These are phyloP conservation scores for Berberis thunbergii DNA, from an alignment of 164 flowering plant genomes.

Conservation along the genomic window DNA sequence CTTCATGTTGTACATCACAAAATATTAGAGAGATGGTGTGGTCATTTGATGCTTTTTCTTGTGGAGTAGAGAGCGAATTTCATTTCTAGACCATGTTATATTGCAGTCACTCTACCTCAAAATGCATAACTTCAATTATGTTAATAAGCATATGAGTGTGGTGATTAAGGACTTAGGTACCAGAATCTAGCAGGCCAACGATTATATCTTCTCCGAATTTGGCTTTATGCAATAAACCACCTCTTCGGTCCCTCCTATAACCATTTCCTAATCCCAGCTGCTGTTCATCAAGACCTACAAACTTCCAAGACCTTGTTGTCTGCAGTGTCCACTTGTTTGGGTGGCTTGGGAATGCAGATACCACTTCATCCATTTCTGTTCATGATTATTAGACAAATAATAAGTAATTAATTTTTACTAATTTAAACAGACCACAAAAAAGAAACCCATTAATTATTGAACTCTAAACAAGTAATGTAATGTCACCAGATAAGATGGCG, in stretches of 20 bases:
- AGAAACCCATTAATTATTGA: too few relatives aligned
- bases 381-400: too few relatives aligned
- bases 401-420: too few relatives aligned
- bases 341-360: conserved; percentile 39
- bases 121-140: too few relatives aligned
- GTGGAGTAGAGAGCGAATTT: too few relatives aligned
- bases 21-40: too few relatives aligned
- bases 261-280: neutral
- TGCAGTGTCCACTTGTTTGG: conserved; percentile 40
- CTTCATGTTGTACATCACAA: too few relatives aligned
- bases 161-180: conserved; percentile 20
- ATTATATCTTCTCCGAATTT: conserved; percentile 50
- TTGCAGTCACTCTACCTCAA: too few relatives aligned
- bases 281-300: conserved; percentile 30
- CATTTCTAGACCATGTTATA: too few relatives aligned
- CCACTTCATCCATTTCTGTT: conserved; percentile 64
- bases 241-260: conserved; percentile 1
- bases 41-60: too few relatives aligned
- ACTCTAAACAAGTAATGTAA: neutral
- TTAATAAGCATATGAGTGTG: too few relatives aligned
- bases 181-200: conserved; percentile 64
- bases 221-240: conserved; percentile 28
- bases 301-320: conserved; percentile 90
- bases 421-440: too few relatives aligned
- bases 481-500: conserved; percentile 42